phyloP scores from a whole-genome alignment of 768 basidiomycete genomes.

The Tulasnella sp. region DNA sequence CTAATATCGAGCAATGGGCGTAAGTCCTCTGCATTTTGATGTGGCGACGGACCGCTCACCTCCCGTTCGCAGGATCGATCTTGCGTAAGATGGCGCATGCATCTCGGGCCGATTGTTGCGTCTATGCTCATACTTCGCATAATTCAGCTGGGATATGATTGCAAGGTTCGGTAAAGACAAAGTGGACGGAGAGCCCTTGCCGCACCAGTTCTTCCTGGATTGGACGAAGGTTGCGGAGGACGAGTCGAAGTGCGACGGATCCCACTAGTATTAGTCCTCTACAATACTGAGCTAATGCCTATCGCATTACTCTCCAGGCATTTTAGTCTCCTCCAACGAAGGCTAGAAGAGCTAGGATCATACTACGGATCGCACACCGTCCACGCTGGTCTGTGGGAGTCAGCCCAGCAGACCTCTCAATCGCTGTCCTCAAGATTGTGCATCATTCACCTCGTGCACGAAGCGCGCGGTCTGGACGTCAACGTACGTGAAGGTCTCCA shows the following conservation, averaged over 20 bases:
- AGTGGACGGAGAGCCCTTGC: slow-evolving; percentile 37
- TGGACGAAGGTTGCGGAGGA: slow-evolving; percentile 78
- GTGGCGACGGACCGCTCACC: background rate
- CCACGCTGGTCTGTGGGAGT: slow-evolving; percentile 72
- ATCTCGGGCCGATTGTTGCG: slow-evolving; percentile 13
- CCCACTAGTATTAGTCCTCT: background rate
- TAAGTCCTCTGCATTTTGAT: slow-evolving; percentile 31
- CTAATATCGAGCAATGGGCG: slow-evolving; percentile 86
- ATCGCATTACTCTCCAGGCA: slow-evolving; percentile 5
- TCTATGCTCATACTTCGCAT: background rate
- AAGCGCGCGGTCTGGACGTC: slow-evolving; percentile 73
- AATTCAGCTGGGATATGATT: slow-evolving; percentile 66
- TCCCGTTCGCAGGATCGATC: slow-evolving; percentile 37
- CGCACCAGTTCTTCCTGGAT: slow-evolving; percentile 66
- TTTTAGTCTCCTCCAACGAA: slow-evolving; percentile 12
- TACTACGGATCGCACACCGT: slow-evolving; percentile 62
- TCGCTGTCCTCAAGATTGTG: slow-evolving; percentile 63
- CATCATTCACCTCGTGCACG: slow-evolving; percentile 78
- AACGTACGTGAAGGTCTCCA: slow-evolving; percentile 28
- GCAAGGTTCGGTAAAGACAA: slow-evolving; percentile 48
- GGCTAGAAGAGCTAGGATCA: slow-evolving; percentile 59
- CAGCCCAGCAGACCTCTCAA: slow-evolving; percentile 51
- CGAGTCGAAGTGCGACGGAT: slow-evolving; percentile 32
- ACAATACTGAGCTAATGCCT: background rate
- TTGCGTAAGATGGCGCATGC: slow-evolving; percentile 41